Percentiles rank a stretch among this genome's conserved stretches.
phyloP scores from a whole-genome alignment of 129 eudicot genomes.

The Flaveria bidentis region DNA sequence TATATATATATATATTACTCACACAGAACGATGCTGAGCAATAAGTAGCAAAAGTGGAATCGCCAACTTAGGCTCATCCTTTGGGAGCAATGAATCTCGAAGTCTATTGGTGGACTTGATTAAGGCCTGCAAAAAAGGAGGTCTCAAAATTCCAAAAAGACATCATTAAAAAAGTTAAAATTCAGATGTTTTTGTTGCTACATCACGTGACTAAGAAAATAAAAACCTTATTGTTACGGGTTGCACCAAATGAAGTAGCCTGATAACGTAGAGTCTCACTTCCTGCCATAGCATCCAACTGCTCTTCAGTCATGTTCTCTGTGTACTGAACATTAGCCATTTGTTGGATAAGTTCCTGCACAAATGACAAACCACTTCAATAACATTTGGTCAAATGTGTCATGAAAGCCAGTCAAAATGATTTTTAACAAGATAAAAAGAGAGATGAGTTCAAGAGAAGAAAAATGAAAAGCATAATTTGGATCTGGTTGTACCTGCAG shows the following conservation, averaged over 20 bases:
- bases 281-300: slow-evolving; percentile 99
- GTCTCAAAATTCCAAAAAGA: slow-evolving; percentile 22
- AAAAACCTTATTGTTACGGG: slow-evolving; percentile 88
- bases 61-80: slow-evolving; percentile 93
- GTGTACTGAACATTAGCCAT: slow-evolving; percentile 99
- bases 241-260: slow-evolving; percentile 91
- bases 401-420: neutral
- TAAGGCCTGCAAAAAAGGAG: slow-evolving; percentile 57
- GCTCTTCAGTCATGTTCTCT: slow-evolving; percentile 99
- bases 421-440: slow-evolving; percentile 8
- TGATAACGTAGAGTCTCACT: slow-evolving; percentile 91
- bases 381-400: slow-evolving; percentile 10
- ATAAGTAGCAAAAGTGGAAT: slow-evolving; percentile 91
- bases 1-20: slow-evolving; percentile 29
- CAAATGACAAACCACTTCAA: slow-evolving; percentile 2
- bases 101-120: slow-evolving; percentile 92
- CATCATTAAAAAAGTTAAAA: neutral
- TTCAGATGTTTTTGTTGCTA: slow-evolving; percentile 5
- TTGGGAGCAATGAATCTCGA: slow-evolving; percentile 88
- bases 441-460: neutral
- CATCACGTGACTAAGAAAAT: neutral
- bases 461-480: slow-evolving; percentile 18
- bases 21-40: slow-evolving; percentile 99
- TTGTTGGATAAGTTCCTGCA: slow-evolving; percentile 95
- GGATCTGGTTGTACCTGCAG: slow-evolving; percentile 65